Evolutionary conservation across 108 stramenopile genomes (phyloP).

Genomic region (Nitzschia inconspicua): DNA sequence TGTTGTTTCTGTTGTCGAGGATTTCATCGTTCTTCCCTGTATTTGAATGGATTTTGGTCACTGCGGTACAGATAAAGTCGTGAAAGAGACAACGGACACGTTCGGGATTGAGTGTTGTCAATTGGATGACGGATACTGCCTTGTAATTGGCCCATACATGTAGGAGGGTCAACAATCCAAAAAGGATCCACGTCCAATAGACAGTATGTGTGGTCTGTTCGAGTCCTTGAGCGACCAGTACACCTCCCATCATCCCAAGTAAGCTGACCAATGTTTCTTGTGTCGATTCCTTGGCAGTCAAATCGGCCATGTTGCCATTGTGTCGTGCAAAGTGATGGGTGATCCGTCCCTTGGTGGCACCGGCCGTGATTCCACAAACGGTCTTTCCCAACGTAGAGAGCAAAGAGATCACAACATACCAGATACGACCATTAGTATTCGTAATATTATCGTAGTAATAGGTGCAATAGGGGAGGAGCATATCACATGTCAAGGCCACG

Average conservation of each 20-base stretch:
- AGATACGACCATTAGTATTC: constrained; percentile 14
- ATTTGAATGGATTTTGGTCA: background rate
- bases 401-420: constrained; percentile 36
- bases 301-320: constrained; percentile 87
- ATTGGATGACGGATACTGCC: constrained; percentile 70
- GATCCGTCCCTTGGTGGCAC: constrained; percentile 85
- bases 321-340: constrained; percentile 70
- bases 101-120: constrained; percentile 81
- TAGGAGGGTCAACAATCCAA: constrained; percentile 70
- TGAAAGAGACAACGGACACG: constrained; percentile 24
- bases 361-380: constrained; percentile 87
- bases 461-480: constrained; percentile 63
- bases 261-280: constrained; percentile 95
- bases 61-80: background rate
- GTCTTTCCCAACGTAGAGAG: constrained; percentile 85
- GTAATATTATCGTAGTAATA: too few relatives aligned
- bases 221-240: constrained; percentile 48
- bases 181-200: constrained; percentile 68
- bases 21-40: too few relatives aligned
- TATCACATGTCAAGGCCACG: constrained; percentile 85
- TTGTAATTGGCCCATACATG: constrained; percentile 94
- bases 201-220: constrained; percentile 24
- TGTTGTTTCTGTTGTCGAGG: background rate
- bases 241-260: constrained; percentile 84
- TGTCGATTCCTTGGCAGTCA: constrained; percentile 92